Conservation (phyloP, 2,329 filamentous ascomycete genomes). For the Tolypocladium paradoxum region DNA sequence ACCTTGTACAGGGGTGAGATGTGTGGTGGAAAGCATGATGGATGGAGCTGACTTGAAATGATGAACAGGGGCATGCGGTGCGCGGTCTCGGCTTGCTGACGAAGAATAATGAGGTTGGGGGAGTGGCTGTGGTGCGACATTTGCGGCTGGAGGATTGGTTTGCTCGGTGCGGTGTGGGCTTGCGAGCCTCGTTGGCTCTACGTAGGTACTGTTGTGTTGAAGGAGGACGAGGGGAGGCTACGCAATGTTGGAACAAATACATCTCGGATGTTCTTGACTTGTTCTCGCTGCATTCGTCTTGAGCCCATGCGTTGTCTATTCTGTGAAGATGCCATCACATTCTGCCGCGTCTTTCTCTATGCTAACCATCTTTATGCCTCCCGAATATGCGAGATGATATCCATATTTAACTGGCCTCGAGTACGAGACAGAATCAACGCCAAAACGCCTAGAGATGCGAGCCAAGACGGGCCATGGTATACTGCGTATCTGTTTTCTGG, state of each 20-base stretch:
- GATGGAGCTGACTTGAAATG: neutral
- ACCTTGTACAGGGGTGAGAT: conserved; percentile 1
- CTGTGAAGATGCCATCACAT: neutral
- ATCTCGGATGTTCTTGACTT: neutral
- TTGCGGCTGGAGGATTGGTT: neutral
- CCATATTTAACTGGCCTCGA: neutral
- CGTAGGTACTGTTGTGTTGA: neutral
- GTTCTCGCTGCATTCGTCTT: neutral
- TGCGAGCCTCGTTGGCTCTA: neutral
- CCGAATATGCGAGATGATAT: neutral
- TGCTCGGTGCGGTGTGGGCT: neutral
- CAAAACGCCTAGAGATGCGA: neutral
- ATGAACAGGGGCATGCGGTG: neutral
- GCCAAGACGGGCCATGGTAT: neutral
- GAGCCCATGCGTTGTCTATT: neutral
- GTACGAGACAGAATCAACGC: neutral
- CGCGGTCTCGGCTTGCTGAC: neutral
- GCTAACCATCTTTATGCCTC: neutral
- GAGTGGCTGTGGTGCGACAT: neutral
- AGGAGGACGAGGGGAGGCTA: neutral
- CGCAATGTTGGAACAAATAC: neutral
- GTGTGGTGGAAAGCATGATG: neutral
- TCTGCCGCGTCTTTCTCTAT: neutral
- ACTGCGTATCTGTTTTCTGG: neutral
- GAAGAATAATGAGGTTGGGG: neutral